Percentiles rank a stretch among this genome's conserved stretches.
These are phyloP conservation scores for Venturia aucupariae DNA, from an alignment of 2,329 filamentous ascomycete species.

Conservation along the genomic window DNA sequence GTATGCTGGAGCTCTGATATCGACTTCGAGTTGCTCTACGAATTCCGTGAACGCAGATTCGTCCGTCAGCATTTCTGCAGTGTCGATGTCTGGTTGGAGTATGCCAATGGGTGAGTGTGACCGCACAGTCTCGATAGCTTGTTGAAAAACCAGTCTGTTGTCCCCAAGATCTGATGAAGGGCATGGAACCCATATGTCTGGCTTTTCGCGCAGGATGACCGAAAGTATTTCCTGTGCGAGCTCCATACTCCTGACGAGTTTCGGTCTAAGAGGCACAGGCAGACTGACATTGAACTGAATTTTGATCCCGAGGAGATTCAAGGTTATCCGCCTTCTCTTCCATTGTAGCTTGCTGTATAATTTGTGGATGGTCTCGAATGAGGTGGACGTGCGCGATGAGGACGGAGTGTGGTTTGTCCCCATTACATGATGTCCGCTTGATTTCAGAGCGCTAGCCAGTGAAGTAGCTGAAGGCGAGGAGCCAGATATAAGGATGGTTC, in stretches of 20 bases:
- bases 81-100: not conserved
- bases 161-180: not conserved
- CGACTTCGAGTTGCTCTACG: conserved; percentile 6
- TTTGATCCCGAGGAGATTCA: not conserved
- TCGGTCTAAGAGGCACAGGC: not conserved
- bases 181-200: conserved; percentile 9
- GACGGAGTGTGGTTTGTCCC: not conserved
- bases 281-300: conserved; percentile 3
- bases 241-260: not conserved
- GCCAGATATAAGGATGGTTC: conserved; percentile 3
- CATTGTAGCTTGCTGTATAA: not conserved
- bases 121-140: conserved; percentile 3
- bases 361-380: not conserved
- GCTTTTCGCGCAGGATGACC: not conserved
- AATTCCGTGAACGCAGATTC: conserved; percentile 6
- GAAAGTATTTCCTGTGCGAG: not conserved
- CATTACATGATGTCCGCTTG: not conserved
- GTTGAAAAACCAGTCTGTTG: not conserved
- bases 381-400: not conserved
- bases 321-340: not conserved
- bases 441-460: not conserved
- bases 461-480: not conserved
- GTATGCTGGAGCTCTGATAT: conserved; percentile 3
- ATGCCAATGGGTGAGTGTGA: not conserved
- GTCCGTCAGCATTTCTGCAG: conserved; percentile 7